phyloP scores from a whole-genome alignment of 2,329 filamentous ascomycete genomes.

The Diaporthe sp. region DNA sequence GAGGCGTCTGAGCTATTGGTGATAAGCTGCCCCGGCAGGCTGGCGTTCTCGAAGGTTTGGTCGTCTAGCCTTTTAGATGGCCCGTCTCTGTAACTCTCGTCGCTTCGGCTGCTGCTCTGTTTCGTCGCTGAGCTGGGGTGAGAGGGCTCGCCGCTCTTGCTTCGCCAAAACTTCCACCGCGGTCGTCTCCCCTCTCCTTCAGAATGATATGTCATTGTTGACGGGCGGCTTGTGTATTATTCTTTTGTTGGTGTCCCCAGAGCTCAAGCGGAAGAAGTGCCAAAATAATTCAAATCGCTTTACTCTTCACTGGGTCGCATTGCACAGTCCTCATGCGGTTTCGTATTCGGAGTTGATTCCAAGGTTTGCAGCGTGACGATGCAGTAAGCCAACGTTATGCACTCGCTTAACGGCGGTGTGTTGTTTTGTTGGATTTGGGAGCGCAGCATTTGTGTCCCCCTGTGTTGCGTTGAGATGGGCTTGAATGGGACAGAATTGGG shows the following conservation, averaged over 20 bases:
- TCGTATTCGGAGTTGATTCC: background rate
- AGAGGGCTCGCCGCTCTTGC: background rate
- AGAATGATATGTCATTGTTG: background rate
- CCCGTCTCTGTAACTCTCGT: background rate
- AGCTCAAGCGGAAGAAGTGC: background rate
- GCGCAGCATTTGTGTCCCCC: background rate
- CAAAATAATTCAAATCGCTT: no score
- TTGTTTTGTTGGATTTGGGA: background rate
- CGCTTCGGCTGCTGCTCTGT: slow-evolving; percentile 11
- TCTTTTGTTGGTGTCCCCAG: background rate
- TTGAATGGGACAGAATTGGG: background rate
- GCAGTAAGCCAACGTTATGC: background rate
- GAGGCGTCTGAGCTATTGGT: background rate
- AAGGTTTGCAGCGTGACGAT: background rate
- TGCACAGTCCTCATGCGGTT: background rate
- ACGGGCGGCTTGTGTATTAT: background rate
- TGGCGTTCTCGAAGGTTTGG: background rate
- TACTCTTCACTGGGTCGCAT: background rate
- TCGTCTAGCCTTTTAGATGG: background rate
- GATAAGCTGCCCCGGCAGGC: background rate
- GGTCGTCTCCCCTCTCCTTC: background rate
- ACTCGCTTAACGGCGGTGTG: background rate
- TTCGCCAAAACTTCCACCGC: slow-evolving; percentile 23
- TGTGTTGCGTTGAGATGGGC: background rate
- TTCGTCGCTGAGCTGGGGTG: background rate